These are phyloP conservation scores for Agrostemma githago DNA, from an alignment of 148 eudicot genomes.

Conservation along the genomic window DNA sequence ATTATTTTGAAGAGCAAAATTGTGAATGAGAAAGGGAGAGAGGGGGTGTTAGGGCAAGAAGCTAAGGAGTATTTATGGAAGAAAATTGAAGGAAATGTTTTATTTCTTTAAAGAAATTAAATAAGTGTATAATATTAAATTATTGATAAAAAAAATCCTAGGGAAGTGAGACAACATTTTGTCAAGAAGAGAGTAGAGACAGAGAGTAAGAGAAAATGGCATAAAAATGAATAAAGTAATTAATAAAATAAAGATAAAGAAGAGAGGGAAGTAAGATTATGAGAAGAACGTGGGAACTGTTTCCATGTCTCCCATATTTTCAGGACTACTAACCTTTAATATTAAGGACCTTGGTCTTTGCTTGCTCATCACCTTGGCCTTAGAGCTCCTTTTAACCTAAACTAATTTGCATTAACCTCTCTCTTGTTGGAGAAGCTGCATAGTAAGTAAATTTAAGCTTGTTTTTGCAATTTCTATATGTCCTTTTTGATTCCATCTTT, in stretches of 20 bases:
- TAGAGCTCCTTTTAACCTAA: conserved; percentile 36
- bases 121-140: conserved; percentile 16
- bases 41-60: conserved; percentile 33
- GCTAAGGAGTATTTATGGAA: conserved; percentile 64
- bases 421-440: conserved; percentile 45
- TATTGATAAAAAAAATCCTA: conserved; percentile 29
- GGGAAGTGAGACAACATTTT: conserved; percentile 57
- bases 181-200: conserved; percentile 33
- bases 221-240: neutral
- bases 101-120: conserved; percentile 10
- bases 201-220: conserved; percentile 3
- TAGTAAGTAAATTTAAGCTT: conserved; percentile 26
- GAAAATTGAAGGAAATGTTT: conserved; percentile 37
- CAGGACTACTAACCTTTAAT: conserved; percentile 13
- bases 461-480: conserved; percentile 24
- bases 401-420: conserved; percentile 8
- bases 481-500: conserved; percentile 23
- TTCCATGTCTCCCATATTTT: conserved; percentile 57
- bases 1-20: neutral
- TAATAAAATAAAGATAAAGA: neutral
- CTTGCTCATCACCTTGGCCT: conserved; percentile 59
- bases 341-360: conserved; percentile 8
- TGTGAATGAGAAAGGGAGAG: conserved; percentile 25
- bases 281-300: conserved; percentile 90
- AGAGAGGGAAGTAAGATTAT: conserved; percentile 13